Percentiles rank a stretch among this genome's conserved stretches.
Conservation (phyloP, 495 filamentous ascomycete species). For the Penicillium paxilli region DNA sequence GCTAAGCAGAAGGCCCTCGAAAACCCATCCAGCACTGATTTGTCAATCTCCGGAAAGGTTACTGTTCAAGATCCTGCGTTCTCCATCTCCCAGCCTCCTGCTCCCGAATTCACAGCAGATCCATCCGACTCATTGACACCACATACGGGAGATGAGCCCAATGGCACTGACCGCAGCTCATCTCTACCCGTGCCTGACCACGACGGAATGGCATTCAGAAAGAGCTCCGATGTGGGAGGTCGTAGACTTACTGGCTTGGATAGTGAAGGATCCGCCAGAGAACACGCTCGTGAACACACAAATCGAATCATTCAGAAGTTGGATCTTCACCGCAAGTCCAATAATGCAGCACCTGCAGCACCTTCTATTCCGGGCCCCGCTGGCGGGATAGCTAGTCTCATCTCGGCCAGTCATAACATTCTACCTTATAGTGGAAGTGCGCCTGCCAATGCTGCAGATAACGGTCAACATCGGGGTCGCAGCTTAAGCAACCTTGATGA, state of each 20-base stretch:
- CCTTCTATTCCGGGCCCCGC: slow-evolving; percentile 40
- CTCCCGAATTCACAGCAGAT: slow-evolving; percentile 86
- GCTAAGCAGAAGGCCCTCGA: slow-evolving; percentile 92
- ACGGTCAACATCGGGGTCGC: slow-evolving; percentile 30
- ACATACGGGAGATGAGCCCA: slow-evolving; percentile 53
- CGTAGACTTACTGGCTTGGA: slow-evolving; percentile 51
- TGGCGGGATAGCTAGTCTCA: slow-evolving; percentile 83
- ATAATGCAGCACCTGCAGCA: slow-evolving; percentile 44
- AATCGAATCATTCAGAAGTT: slow-evolving; percentile 89
- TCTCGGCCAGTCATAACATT: slow-evolving; percentile 80
- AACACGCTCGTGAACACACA: slow-evolving; percentile 70
- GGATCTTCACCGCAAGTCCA: slow-evolving; percentile 82
- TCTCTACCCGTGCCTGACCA: slow-evolving; percentile 68
- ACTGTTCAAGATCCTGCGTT: slow-evolving; percentile 77
- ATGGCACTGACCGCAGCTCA: slow-evolving; percentile 56
- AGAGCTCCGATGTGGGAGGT: slow-evolving; percentile 69
- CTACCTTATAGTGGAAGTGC: slow-evolving; percentile 57
- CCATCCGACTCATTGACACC: slow-evolving; percentile 66
- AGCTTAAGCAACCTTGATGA: slow-evolving; percentile 38
- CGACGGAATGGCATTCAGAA: slow-evolving; percentile 57
- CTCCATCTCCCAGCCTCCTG: slow-evolving; percentile 82
- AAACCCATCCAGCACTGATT: slow-evolving; percentile 63
- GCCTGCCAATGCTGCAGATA: slow-evolving; percentile 32
- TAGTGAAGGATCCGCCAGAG: slow-evolving; percentile 58
- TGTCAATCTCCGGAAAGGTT: slow-evolving; percentile 56